Evolutionary conservation across 805 yeast genomes (phyloP), one percentile per base, ranked within the genome.

Genomic region (Saccharomycopsis lassenensis): DNA sequence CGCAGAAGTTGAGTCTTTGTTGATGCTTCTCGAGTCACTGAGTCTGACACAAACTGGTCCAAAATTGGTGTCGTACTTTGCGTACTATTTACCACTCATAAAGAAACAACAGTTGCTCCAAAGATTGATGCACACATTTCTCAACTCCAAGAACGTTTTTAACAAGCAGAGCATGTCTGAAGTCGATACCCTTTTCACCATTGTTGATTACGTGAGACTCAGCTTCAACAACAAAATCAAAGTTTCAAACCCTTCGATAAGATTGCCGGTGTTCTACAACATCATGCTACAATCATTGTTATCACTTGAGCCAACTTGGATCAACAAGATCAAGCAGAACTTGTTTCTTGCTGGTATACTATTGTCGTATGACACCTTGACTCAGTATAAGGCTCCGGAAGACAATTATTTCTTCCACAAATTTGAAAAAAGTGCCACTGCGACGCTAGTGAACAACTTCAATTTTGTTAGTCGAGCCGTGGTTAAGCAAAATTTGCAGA

Each of bases 11-110:
- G 32, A 29, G 19, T 29, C 15, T 22, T 19, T 29, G 8, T 7
- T 29, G 5, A 17, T 7, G 7, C 7, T 29, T 7, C 32, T 29
- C 12, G n/a, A n/a, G n/a, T n/a, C 12, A 7, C 25, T n/a, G 33
- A 8, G 19, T 12, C 7, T 10, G 32, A 29, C 7, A 10, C 32
- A 6, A 29, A 29, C 10, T 29, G 8, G 15, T 8, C 23, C 18
- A 32, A 24, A 16, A 10, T 17, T 40, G 8, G 31, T 40, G 5
- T 25, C 24, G 26, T 35, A 40, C 14, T n/a, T 40, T 8, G 43
- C 40, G 5, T 37, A 40, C 27, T 40, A 40, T 22, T n/a, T 40
- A 5, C 44, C 44, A 7, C 16, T 36, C 8, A 8, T 36, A 18
- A 40, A 40, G 24, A 16, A 10, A 7, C 33, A 31, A 14, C 7